Evolutionary conservation across 106 monocot genomes (phyloP).

Genomic region (Allium cepa): DNA sequence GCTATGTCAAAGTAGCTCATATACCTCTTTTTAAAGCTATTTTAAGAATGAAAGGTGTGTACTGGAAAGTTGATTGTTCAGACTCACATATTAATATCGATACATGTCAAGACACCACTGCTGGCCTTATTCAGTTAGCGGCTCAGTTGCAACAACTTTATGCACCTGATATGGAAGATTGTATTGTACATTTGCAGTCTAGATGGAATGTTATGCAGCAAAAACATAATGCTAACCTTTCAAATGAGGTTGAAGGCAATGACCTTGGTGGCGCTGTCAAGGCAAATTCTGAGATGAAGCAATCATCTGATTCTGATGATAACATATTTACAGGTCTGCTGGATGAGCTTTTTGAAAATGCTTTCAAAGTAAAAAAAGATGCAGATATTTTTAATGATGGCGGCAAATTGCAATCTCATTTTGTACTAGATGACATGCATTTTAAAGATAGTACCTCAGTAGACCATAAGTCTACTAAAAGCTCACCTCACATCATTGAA

Average conservation of each 20-base stretch:
- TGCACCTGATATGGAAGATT: constrained; percentile 84
- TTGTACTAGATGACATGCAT: not conserved
- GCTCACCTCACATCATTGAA: constrained; percentile 52
- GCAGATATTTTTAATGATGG: constrained; percentile 3
- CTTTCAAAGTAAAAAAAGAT: constrained; percentile 30
- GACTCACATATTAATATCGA: constrained; percentile 53
- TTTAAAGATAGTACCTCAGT: constrained; percentile 1
- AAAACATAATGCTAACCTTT: constrained; percentile 16
- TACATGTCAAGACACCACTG: constrained; percentile 75
- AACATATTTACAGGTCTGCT: constrained; percentile 41
- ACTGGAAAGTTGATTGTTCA: constrained; percentile 83
- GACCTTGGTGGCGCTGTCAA: not conserved
- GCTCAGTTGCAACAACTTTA: constrained; percentile 84
- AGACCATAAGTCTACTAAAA: constrained; percentile 1
- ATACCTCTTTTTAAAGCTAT: constrained; percentile 45
- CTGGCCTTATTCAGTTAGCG: constrained; percentile 46
- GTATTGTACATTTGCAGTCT: constrained; percentile 79
- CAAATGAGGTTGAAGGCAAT: constrained; percentile 16
- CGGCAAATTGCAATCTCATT: constrained; percentile 13
- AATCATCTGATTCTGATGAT: constrained; percentile 11
- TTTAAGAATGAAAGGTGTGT: constrained; percentile 41
- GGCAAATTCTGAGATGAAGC: constrained; percentile 15
- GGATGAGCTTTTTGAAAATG: constrained; percentile 88
- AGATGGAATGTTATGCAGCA: constrained; percentile 63
- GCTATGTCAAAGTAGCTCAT: constrained; percentile 79